A percentile compares a stretch with the other conserved stretches of the same genome.
Conservation (phyloP, 1,139 yeast species). For the Taiozyma onychis region DNA sequence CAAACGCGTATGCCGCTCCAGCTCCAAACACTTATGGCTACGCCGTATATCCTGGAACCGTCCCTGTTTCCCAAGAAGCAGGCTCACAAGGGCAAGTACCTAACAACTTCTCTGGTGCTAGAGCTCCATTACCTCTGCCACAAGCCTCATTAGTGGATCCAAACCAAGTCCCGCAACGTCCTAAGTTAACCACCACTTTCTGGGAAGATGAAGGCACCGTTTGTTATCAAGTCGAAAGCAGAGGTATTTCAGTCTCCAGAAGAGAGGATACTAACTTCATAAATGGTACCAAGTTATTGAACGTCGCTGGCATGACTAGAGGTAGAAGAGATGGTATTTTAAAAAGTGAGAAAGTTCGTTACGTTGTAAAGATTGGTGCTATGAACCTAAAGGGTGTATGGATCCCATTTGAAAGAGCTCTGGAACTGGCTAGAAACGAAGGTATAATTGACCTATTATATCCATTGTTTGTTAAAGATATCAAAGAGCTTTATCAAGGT, state of each 20-base stretch:
- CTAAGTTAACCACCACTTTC: constrained; percentile 87
- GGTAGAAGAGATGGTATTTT: constrained; percentile 94
- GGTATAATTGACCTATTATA: constrained; percentile 79
- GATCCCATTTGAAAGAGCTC: constrained; percentile 94
- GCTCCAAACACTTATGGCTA: constrained; percentile 7
- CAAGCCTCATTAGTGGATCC: constrained; percentile 16
- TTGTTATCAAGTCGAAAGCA: constrained; percentile 93
- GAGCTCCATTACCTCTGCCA: constrained; percentile 12
- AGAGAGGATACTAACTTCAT: constrained; percentile 92
- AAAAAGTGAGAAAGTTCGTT: constrained; percentile 82
- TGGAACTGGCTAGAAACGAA: constrained; percentile 85
- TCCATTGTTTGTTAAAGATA: constrained; percentile 85
- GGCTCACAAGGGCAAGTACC: constrained; percentile 8
- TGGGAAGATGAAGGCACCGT: constrained; percentile 97
- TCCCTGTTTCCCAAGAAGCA: constrained; percentile 1
- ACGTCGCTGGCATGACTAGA: constrained; percentile 92
- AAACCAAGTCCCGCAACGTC: constrained; percentile 51
- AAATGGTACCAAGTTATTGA: constrained; percentile 87
- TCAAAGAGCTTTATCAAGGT: constrained; percentile 53
- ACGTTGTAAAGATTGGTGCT: constrained; percentile 93
- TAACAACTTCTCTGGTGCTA: not conserved
- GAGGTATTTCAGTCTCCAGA: constrained; percentile 85
- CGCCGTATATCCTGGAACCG: constrained; percentile 11
- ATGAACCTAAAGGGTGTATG: constrained; percentile 98
- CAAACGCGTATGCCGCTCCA: constrained; percentile 2